Percentiles rank a stretch among this genome's conserved stretches.
phyloP scores from a whole-genome alignment of 495 filamentous ascomycete genomes.

The Aspergillus funiculosus region DNA sequence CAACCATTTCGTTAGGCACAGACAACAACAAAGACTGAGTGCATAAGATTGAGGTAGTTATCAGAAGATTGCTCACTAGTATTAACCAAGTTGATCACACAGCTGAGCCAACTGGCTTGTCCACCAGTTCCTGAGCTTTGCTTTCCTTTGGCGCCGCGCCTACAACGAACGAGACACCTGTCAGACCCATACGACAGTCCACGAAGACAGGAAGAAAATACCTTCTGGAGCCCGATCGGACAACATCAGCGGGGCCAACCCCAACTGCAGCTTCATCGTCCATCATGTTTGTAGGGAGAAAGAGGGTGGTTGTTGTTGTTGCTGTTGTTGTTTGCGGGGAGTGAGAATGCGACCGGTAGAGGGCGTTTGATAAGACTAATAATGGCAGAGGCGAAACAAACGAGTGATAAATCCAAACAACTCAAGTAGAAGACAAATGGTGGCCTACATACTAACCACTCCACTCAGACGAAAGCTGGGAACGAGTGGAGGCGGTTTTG shows the following conservation, averaged over 20 bases:
- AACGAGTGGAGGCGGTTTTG: not conserved
- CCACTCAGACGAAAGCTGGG: conserved; percentile 18
- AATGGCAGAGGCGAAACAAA: conserved; percentile 18
- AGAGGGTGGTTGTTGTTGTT: not conserved
- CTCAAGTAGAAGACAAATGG: conserved; percentile 15
- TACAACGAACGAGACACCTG: conserved; percentile 18
- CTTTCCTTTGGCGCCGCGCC: conserved; percentile 44
- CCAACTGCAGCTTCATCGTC: conserved; percentile 33
- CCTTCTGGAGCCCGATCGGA: conserved; percentile 29
- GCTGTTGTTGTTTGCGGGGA: not conserved
- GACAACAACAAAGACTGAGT: not conserved
- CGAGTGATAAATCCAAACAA: conserved; percentile 16
- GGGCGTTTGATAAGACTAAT: conserved; percentile 6
- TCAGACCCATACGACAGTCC: conserved; percentile 17
- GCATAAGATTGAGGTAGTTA: not conserved
- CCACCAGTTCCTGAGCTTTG: conserved; percentile 51
- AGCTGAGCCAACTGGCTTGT: conserved; percentile 82
- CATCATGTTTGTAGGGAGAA: conserved; percentile 18
- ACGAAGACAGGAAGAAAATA: conserved; percentile 15
- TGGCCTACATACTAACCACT: conserved; percentile 23
- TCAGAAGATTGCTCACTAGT: conserved; percentile 55
- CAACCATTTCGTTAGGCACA: conserved; percentile 5
- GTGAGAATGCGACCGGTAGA: conserved; percentile 5
- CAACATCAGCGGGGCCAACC: conserved; percentile 20
- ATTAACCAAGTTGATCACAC: conserved; percentile 91